Percentiles rank a stretch among this genome's conserved stretches.
phyloP scores from a whole-genome alignment of 169 alveolate genomes.

The Cryptosporidium canis region DNA sequence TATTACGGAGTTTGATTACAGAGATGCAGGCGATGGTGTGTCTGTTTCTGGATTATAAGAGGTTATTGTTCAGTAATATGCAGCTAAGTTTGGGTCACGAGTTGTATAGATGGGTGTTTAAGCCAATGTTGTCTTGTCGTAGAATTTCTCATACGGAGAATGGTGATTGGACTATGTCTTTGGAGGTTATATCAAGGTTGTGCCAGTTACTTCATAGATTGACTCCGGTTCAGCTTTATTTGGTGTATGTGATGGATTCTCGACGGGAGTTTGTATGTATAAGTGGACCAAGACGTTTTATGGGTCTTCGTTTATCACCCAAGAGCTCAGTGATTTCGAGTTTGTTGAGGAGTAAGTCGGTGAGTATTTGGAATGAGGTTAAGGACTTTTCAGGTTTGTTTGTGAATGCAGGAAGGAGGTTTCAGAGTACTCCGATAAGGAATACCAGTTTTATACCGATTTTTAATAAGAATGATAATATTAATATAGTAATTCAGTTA shows the following conservation, averaged over 20 bases:
- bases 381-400: not conserved
- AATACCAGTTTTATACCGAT: conserved; percentile 49
- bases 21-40: conserved; percentile 40
- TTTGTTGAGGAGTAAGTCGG: not conserved
- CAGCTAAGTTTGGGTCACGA: conserved; percentile 1
- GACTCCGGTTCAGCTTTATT: conserved; percentile 23
- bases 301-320: conserved; percentile 18
- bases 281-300: conserved; percentile 36
- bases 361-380: not conserved
- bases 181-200: conserved; percentile 32
- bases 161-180: conserved; percentile 9
- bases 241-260: conserved; percentile 30
- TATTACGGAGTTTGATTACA: conserved; percentile 5
- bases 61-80: not conserved
- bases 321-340: not conserved
- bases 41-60: conserved; percentile 31
- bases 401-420: not conserved
- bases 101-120: conserved; percentile 64
- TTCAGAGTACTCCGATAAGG: not conserved
- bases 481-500: conserved; percentile 37
- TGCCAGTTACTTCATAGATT: not conserved
- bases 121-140: conserved; percentile 2
- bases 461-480: conserved; percentile 13
- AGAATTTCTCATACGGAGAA: not conserved
- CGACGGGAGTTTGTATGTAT: conserved; percentile 23